Evolutionary conservation across 805 yeast genomes (phyloP).

Genomic region (Candida nitratophila): DNA sequence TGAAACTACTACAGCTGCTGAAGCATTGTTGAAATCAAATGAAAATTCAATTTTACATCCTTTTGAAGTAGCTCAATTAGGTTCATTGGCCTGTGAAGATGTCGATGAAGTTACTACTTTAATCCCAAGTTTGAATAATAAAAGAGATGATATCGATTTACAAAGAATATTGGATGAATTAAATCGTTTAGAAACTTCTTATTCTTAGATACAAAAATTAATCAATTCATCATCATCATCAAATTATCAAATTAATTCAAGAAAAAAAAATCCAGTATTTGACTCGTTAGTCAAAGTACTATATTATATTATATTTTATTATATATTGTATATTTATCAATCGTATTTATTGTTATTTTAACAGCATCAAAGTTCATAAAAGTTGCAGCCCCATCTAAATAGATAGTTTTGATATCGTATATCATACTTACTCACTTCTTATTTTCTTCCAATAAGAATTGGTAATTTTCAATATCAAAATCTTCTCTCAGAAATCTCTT

Average conservation of each 20-base stretch:
- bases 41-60: slow-evolving; percentile 83
- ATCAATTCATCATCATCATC: too few species aligned
- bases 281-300: too few species aligned
- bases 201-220: slow-evolving; percentile 9
- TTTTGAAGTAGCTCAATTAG: slow-evolving; percentile 86
- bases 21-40: slow-evolving; percentile 66
- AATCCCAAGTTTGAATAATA: slow-evolving; percentile 78
- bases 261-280: too few species aligned
- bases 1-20: slow-evolving; percentile 90
- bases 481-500: slow-evolving; percentile 46
- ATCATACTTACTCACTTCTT: too few species aligned
- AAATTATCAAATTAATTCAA: too few species aligned
- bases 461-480: slow-evolving; percentile 21
- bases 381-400: too few species aligned
- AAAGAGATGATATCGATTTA: slow-evolving; percentile 79
- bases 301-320: too few species aligned
- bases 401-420: too few species aligned
- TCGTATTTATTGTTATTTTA: not conserved
- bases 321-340: not conserved
- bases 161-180: slow-evolving; percentile 85
- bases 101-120: slow-evolving; percentile 94
- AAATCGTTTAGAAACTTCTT: slow-evolving; percentile 50
- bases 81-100: slow-evolving; percentile 87
- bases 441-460: not conserved
- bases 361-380: too few species aligned